Conservation (phyloP, 805 yeast genomes). For the Metschnikowia vanudenii region DNA sequence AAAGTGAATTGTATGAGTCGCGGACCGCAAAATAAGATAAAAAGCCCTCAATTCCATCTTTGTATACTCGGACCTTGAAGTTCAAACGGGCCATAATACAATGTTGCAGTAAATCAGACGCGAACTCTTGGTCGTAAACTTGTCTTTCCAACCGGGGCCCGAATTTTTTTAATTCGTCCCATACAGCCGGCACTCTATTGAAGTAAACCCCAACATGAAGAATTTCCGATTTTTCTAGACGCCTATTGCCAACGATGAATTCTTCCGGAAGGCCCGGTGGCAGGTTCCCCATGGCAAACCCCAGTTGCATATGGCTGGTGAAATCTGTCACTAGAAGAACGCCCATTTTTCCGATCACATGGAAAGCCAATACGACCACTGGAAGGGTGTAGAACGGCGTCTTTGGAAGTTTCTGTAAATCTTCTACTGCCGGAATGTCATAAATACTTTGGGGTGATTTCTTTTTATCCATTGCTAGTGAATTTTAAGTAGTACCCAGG, state of each 20-base stretch:
- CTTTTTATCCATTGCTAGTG: background rate
- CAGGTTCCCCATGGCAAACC: constrained; percentile 5
- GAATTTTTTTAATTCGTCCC: constrained; percentile 5
- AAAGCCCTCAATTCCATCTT: constrained; percentile 14
- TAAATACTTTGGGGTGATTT: background rate
- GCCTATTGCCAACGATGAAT: constrained; percentile 6
- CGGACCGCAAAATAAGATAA: constrained; percentile 6
- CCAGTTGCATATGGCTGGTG: constrained; percentile 13
- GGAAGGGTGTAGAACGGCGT: constrained; percentile 9
- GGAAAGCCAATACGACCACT: constrained; percentile 16
- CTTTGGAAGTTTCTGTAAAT: background rate
- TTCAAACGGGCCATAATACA: constrained; percentile 10
- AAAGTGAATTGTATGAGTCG: background rate
- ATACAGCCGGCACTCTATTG: constrained; percentile 1
- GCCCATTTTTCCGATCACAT: constrained; percentile 3
- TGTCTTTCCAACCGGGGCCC: constrained; percentile 3
- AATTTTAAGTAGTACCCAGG: too few species aligned
- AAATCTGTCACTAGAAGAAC: constrained; percentile 21
- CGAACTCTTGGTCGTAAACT: background rate
- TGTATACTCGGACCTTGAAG: constrained; percentile 6
- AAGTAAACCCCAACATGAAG: constrained; percentile 12
- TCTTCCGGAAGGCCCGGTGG: constrained; percentile 8
- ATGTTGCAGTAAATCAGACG: constrained; percentile 8
- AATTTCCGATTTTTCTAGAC: constrained; percentile 6
- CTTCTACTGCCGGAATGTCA: background rate